phyloP scores from a whole-genome alignment of 2,329 filamentous ascomycete species.

The Neofusicoccum cordaticola region DNA sequence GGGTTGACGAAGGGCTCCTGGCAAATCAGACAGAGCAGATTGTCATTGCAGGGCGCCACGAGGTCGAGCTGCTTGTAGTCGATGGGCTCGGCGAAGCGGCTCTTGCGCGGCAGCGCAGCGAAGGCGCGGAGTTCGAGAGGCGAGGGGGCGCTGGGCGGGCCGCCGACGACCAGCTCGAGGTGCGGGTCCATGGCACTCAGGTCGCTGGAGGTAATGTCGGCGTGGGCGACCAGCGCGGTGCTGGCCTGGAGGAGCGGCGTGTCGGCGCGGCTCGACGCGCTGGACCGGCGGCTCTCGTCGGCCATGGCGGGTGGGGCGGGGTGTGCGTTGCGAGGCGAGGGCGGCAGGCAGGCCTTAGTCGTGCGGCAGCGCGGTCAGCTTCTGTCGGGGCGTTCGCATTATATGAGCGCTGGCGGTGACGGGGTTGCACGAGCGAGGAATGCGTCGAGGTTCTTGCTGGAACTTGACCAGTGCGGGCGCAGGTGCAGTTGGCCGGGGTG shows the following conservation, averaged over 20 bases:
- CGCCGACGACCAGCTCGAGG: slow-evolving; percentile 31
- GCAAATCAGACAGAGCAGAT: slow-evolving; percentile 64
- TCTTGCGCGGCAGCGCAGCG: slow-evolving; percentile 37
- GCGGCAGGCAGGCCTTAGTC: neutral
- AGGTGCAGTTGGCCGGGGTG: neutral
- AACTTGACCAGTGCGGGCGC: neutral
- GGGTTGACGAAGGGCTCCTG: slow-evolving; percentile 61
- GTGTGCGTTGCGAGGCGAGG: neutral
- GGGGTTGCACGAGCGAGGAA: slow-evolving; percentile 9
- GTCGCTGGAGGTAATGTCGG: slow-evolving; percentile 20
- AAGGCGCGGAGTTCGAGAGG: slow-evolving; percentile 38
- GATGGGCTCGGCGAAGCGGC: slow-evolving; percentile 37
- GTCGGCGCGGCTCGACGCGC: slow-evolving; percentile 32
- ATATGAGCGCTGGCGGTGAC: slow-evolving; percentile 10
- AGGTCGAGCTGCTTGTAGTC: slow-evolving; percentile 60
- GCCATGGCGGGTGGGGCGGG: slow-evolving; percentile 27
- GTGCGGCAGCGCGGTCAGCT: neutral
- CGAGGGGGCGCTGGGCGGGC: slow-evolving; percentile 37
- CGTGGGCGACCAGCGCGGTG: slow-evolving; percentile 18
- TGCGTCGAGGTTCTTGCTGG: slow-evolving; percentile 10
- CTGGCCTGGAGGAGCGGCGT: slow-evolving; percentile 21
- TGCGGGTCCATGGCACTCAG: slow-evolving; percentile 23
- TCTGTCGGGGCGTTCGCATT: slow-evolving; percentile 1
- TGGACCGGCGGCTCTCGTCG: slow-evolving; percentile 32
- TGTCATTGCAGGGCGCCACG: slow-evolving; percentile 54